phyloP scores from a whole-genome alignment of 768 basidiomycete species.

The Auricularia auricula-judae region DNA sequence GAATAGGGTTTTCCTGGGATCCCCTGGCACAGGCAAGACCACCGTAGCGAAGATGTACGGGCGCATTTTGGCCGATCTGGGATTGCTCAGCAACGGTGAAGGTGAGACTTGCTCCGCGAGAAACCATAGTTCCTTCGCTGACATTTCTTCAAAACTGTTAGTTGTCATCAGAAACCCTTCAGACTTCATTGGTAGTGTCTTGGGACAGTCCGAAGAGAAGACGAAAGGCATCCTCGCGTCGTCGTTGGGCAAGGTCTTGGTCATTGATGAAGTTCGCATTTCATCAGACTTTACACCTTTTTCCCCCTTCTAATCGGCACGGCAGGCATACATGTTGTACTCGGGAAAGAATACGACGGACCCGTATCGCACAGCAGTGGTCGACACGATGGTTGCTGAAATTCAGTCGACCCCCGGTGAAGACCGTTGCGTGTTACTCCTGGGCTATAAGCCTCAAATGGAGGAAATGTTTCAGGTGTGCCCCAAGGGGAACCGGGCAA shows the following conservation, averaged over 20 bases:
- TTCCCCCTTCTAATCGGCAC: neutral
- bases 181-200: conserved; percentile 48
- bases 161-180: conserved; percentile 59
- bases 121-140: neutral
- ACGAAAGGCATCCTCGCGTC: conserved; percentile 52
- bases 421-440: conserved; percentile 53
- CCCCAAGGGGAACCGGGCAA: neutral
- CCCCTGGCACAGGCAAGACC: conserved; percentile 56
- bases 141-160: conserved; percentile 12
- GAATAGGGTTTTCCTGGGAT: conserved; percentile 56
- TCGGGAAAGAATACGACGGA: conserved; percentile 27
- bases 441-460: conserved; percentile 59
- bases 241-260: conserved; percentile 52
- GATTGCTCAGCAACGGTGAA: conserved; percentile 63
- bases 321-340: conserved; percentile 61
- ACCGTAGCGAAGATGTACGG: conserved; percentile 60
- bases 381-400: conserved; percentile 67
- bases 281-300: neutral
- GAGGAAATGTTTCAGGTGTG: conserved; percentile 63
- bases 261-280: conserved; percentile 52
- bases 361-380: conserved; percentile 52
- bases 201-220: conserved; percentile 53
- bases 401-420: conserved; percentile 60
- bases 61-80: conserved; percentile 46
- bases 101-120: conserved; percentile 24